A percentile compares a stretch with the other conserved stretches of the same genome.
phyloP scores from a whole-genome alignment of 192 early-diverging fungal species.

The Podila horticola region DNA sequence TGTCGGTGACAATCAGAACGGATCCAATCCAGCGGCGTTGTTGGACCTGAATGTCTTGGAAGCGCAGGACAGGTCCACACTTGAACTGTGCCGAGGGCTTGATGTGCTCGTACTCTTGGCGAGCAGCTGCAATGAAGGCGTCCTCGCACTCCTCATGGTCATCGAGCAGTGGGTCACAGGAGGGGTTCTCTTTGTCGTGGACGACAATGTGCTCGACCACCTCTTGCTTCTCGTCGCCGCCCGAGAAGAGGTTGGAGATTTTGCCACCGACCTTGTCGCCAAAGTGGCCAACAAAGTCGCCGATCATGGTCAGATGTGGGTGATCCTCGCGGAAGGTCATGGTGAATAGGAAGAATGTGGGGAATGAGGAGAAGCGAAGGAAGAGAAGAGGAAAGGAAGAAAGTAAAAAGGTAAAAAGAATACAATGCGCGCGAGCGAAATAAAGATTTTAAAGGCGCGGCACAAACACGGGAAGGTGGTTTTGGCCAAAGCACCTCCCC shows the following conservation, averaged over 20 bases:
- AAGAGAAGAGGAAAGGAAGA: not conserved
- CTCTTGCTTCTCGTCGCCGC: conserved; percentile 7
- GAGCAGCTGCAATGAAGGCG: conserved; percentile 8
- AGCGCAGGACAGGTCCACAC: conserved; percentile 63
- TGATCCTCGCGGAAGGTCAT: conserved; percentile 30
- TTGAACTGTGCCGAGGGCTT: conserved; percentile 35
- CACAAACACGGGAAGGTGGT: no score
- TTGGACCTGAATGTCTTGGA: conserved; percentile 62
- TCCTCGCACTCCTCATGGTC: conserved; percentile 33
- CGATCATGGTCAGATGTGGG: conserved; percentile 26
- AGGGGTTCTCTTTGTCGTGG: conserved; percentile 5
- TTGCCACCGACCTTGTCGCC: conserved; percentile 29
- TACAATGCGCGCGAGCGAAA: not conserved
- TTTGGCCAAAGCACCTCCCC: no score
- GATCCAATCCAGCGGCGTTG: conserved; percentile 65
- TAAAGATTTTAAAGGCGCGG: not conserved
- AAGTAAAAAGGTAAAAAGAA: not conserved
- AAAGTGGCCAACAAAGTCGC: conserved; percentile 28
- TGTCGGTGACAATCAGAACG: conserved; percentile 59
- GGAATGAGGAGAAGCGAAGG: not conserved
- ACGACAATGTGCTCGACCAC: not conserved
- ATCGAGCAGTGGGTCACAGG: conserved; percentile 26
- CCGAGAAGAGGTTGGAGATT: conserved; percentile 10
- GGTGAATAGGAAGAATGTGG: not conserved
- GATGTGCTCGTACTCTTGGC: conserved; percentile 36